Evolutionary conservation across 805 yeast genomes (phyloP).

Genomic region (Komagataella kurtzmanii): DNA sequence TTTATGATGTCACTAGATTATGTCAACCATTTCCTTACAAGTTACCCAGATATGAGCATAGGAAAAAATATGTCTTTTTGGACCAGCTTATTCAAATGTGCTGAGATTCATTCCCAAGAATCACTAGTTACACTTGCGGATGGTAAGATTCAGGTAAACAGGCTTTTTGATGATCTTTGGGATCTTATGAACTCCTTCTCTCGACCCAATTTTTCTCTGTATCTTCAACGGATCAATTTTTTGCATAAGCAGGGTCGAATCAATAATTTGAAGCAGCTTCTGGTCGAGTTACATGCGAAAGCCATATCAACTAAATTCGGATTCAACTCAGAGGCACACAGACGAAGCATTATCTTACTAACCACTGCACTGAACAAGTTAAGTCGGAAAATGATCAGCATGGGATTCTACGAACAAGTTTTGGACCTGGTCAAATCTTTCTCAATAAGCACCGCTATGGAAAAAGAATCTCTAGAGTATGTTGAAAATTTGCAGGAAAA

Average conservation of each 20-base stretch:
- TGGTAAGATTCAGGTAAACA: conserved; percentile 8
- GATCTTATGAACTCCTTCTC: neutral
- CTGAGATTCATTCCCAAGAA: conserved; percentile 9
- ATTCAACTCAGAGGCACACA: neutral
- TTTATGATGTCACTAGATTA: conserved; percentile 14
- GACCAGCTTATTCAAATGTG: conserved; percentile 11
- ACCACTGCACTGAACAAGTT: neutral
- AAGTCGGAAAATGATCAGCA: conserved; percentile 5
- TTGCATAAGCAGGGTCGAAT: conserved; percentile 7
- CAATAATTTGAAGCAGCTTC: conserved; percentile 10
- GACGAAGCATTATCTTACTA: neutral
- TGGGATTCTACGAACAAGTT: conserved; percentile 14
- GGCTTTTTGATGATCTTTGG: conserved; percentile 9
- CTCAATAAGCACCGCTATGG: conserved; percentile 11
- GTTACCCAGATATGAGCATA: conserved; percentile 10
- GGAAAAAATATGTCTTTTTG: conserved; percentile 12
- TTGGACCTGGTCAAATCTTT: conserved; percentile 12
- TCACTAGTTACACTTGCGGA: conserved; percentile 2
- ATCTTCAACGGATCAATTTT: neutral
- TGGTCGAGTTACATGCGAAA: conserved; percentile 3
- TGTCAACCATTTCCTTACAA: conserved; percentile 10
- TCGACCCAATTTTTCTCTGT: neutral
- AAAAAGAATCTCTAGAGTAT: conserved; percentile 5
- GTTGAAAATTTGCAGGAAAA: conserved; percentile 7
- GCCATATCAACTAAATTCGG: neutral